Evolutionary conservation across 805 yeast species (phyloP).

Genomic region (Maudiozyma saulgeensis): DNA sequence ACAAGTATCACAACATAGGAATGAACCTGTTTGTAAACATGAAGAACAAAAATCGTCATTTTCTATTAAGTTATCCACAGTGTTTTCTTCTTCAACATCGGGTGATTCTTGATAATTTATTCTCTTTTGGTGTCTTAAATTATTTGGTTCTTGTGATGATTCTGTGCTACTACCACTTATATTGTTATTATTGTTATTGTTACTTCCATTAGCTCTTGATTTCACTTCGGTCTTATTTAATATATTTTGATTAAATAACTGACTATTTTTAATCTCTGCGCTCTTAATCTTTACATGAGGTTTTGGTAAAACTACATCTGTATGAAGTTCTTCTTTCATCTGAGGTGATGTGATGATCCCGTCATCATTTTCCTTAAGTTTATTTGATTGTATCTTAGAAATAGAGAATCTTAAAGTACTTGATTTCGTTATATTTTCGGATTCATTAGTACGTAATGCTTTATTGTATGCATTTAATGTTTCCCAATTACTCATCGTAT

Average conservation of each 20-base stretch:
- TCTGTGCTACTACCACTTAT: not conserved
- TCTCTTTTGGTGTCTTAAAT: not conserved
- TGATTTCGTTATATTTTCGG: slow-evolving; percentile 27
- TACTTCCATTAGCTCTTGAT: not conserved
- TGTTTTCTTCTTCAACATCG: not conserved
- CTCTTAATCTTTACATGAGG: slow-evolving; percentile 9
- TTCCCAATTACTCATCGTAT: not conserved
- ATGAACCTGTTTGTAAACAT: slow-evolving; percentile 83
- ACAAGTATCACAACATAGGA: slow-evolving; percentile 89
- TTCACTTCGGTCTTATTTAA: slow-evolving; percentile 2
- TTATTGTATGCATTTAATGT: slow-evolving; percentile 14
- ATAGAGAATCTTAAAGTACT: slow-evolving; percentile 25
- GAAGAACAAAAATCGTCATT: slow-evolving; percentile 90
- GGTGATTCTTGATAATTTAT: not conserved
- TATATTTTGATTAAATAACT: slow-evolving; percentile 37
- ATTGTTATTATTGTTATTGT: no score
- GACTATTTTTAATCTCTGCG: slow-evolving; percentile 25
- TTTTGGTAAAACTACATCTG: not conserved
- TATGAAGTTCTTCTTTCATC: no score
- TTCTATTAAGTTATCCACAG: slow-evolving; percentile 22
- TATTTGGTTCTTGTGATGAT: not conserved
- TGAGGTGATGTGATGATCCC: not conserved
- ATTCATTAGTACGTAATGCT: slow-evolving; percentile 26
- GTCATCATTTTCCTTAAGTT: not conserved
- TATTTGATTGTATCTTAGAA: not conserved